These are phyloP conservation scores for Pachysandra terminalis DNA, from an alignment of 164 flowering plant species.

Conservation along the genomic window DNA sequence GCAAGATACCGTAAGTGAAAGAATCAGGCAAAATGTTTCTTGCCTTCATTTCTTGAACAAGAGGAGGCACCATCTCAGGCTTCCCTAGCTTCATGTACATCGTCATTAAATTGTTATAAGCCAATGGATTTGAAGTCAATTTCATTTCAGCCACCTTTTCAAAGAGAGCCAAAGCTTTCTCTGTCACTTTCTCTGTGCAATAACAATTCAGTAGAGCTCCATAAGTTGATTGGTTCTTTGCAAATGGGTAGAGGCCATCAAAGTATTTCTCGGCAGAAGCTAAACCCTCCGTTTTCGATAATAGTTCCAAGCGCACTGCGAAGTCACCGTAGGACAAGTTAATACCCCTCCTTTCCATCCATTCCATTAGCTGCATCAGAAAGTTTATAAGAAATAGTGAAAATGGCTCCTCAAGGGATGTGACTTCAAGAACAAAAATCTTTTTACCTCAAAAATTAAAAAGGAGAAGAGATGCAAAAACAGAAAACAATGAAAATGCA, in stretches of 20 bases:
- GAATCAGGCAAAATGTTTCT: slow-evolving; percentile 25
- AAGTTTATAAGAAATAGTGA: slow-evolving; percentile 1
- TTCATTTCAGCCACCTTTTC: slow-evolving; percentile 47
- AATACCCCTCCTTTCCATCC: slow-evolving; percentile 64
- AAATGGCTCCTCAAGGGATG: background rate
- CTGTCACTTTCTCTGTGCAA: slow-evolving; percentile 39
- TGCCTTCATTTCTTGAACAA: slow-evolving; percentile 57
- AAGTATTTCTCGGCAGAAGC: slow-evolving; percentile 63
- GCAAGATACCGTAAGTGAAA: slow-evolving; percentile 41
- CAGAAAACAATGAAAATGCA: too few species aligned
- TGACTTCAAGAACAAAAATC: background rate
- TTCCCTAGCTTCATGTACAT: slow-evolving; percentile 43
- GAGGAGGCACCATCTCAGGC: slow-evolving; percentile 52
- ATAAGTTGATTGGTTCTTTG: slow-evolving; percentile 36
- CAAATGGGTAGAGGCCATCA: slow-evolving; percentile 26
- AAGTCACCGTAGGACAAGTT: slow-evolving; percentile 31
- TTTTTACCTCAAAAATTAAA: background rate
- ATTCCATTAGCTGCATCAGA: slow-evolving; percentile 56
- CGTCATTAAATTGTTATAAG: slow-evolving; percentile 53
- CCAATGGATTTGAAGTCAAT: slow-evolving; percentile 22
- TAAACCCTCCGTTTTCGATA: slow-evolving; percentile 52
- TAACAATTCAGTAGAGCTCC: slow-evolving; percentile 73
- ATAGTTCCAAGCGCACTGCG: slow-evolving; percentile 57
- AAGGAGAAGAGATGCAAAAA: background rate
- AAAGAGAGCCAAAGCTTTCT: slow-evolving; percentile 55